Evolutionary conservation across 73 alveolate genomes (phyloP).

Genomic region (Symbiodinium natans): DNA sequence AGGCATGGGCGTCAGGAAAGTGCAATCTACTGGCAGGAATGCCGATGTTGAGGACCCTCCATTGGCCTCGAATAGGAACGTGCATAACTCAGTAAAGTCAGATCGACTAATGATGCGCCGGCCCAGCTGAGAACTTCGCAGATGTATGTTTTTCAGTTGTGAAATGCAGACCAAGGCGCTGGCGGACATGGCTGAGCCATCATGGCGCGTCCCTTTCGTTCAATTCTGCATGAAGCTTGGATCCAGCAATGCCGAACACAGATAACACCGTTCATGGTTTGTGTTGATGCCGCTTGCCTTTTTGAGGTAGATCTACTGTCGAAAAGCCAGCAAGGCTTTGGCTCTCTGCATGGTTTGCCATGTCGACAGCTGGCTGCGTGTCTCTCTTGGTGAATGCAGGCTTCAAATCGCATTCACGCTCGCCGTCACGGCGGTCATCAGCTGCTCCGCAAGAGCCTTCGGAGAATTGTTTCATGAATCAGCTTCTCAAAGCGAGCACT

Average conservation of each 20-base stretch:
- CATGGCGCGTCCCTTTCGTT: not conserved
- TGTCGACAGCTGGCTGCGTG: not conserved
- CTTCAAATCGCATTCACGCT: slow-evolving; percentile 62
- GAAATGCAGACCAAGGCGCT: not conserved
- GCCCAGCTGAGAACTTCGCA: too few species aligned
- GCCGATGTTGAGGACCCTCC: not conserved
- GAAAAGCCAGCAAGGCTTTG: not conserved
- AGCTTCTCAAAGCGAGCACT: not conserved
- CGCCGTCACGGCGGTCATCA: slow-evolving; percentile 56
- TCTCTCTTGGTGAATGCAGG: slow-evolving; percentile 2
- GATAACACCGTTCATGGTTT: not conserved
- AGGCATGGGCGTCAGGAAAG: too few species aligned
- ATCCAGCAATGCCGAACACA: not conserved
- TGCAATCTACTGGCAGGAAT: not conserved
- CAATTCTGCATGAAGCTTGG: not conserved
- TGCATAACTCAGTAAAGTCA: too few species aligned
- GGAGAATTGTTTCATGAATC: not conserved
- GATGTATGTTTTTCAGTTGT: too few species aligned
- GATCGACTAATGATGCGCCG: too few species aligned
- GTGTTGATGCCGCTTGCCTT: not conserved
- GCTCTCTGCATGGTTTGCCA: not conserved
- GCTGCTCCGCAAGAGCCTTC: slow-evolving; percentile 28
- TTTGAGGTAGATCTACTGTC: not conserved
- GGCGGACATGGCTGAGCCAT: not conserved
- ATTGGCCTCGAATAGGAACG: not conserved